Conservation (phyloP, 768 basidiomycete species). For the Russula abietina region DNA sequence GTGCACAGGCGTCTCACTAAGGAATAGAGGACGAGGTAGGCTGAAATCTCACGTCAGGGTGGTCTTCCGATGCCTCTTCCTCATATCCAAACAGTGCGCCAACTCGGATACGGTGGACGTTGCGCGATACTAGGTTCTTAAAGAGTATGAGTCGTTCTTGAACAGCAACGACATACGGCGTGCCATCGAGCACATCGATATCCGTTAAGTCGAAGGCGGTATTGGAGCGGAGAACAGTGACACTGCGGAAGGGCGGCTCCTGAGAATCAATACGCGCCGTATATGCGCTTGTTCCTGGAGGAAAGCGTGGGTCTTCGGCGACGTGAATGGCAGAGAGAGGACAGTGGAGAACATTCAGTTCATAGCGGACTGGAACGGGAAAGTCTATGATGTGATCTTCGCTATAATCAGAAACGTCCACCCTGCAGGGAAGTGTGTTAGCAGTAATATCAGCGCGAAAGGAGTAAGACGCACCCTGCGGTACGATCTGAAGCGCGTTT, state of each 20-base stretch:
- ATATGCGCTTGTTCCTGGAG: constrained; percentile 19
- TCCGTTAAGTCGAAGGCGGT: constrained; percentile 20
- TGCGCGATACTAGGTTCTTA: constrained; percentile 18
- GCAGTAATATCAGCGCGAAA: background rate
- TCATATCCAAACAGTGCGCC: constrained; percentile 21
- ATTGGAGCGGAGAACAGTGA: constrained; percentile 17
- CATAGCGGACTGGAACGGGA: constrained; percentile 22
- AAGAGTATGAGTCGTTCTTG: constrained; percentile 16
- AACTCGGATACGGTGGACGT: constrained; percentile 11
- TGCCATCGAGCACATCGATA: constrained; percentile 15
- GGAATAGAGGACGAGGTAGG: constrained; percentile 1
- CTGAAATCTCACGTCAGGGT: constrained; percentile 20
- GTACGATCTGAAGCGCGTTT: constrained; percentile 11
- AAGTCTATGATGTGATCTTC: constrained; percentile 20
- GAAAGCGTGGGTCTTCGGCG: constrained; percentile 22
- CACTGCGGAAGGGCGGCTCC: constrained; percentile 7
- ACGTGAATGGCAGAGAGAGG: constrained; percentile 19
- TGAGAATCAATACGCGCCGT: constrained; percentile 11
- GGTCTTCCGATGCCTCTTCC: constrained; percentile 14
- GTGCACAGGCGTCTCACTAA: constrained; percentile 12
- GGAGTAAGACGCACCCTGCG: constrained; percentile 8
- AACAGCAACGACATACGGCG: constrained; percentile 11
- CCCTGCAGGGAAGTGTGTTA: background rate
- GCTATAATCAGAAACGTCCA: constrained; percentile 22
- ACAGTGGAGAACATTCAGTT: constrained; percentile 20